Conservation (phyloP, 768 basidiomycete genomes). For the Peribolospora baueri region DNA sequence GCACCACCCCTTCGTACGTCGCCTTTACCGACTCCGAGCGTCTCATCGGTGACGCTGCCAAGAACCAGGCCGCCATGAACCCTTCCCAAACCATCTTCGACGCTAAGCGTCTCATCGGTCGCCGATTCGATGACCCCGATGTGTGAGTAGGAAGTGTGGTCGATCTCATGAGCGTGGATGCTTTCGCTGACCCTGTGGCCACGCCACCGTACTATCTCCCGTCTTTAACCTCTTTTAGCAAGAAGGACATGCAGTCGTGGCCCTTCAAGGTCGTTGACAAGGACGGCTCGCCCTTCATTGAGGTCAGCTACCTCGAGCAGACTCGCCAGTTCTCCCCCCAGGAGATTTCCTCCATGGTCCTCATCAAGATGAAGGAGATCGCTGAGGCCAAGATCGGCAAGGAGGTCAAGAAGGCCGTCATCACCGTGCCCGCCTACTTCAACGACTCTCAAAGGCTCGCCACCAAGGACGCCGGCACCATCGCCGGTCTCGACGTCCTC, state of each 20-base stretch:
- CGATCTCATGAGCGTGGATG: constrained; percentile 3
- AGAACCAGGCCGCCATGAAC: constrained; percentile 99
- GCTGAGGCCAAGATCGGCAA: constrained; percentile 82
- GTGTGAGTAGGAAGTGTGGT: constrained; percentile 46
- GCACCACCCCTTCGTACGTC: constrained; percentile 97
- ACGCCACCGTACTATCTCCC: constrained; percentile 19
- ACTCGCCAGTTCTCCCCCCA: constrained; percentile 91
- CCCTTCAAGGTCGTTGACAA: constrained; percentile 84
- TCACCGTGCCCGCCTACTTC: constrained; percentile 94
- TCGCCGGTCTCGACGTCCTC: constrained; percentile 93
- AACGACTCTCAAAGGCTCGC: constrained; percentile 99
- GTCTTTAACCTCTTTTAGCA: constrained; percentile 18
- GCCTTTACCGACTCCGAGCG: constrained; percentile 78
- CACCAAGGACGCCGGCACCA: constrained; percentile 96
- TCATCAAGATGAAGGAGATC: constrained; percentile 98
- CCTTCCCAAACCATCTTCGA: constrained; percentile 97
- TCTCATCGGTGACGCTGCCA: constrained; percentile 95
- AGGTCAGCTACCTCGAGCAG: constrained; percentile 75
- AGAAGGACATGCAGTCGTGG: constrained; percentile 90
- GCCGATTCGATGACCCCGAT: constrained; percentile 84
- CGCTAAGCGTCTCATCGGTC: constrained; percentile 95
- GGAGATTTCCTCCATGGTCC: constrained; percentile 99
- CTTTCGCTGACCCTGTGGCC: no score
- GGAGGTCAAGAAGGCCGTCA: constrained; percentile 89
- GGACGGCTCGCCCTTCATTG: constrained; percentile 89